Evolutionary conservation across 768 basidiomycete species (phyloP), one percentile per base, ranked within the genome.

Genomic region (Pisolithus orientalis): DNA sequence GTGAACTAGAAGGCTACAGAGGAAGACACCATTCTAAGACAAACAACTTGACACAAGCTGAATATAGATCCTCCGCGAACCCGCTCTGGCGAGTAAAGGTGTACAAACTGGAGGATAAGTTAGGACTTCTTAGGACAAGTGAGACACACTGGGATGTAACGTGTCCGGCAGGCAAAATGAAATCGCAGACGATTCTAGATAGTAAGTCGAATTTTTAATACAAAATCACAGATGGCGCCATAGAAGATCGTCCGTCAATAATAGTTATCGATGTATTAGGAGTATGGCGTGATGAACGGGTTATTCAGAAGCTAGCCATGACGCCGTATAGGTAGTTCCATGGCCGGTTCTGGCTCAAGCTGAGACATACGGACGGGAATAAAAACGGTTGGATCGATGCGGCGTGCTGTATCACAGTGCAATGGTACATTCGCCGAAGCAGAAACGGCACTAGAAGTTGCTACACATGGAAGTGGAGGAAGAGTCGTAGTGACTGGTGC

Each of bases 301-400:
- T 32, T 6, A 21, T 42, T 45, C 27, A 45, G 3, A 31, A 14
- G 44, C 28, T 29, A 47, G 46, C 6, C 46, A 11, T 9, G 9
- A 40, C 39, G 53, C 25, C 62, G 60, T 5, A 48, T 52, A 29
- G 64, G 60, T 1, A 68, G 39, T 38, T 68, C 66, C 68, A 68
- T 70, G 2, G 55, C 58, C 38, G 68, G 68, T 46, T 70, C 59
- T 14, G 67, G 67, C 40, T 64, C 68, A 6, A 70, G 53, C 32
- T 68, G 67, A 1, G 59, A 62, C 4, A 63, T 70, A 38, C 67
- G 66, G 42, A 70, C 61, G 5, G 64, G 66, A 45, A 48, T 50
- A 31, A 49, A 57, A 17, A 46, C 49, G 31, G 63, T 59, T 17
- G 67, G 59, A 8, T 53, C 59, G 9, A n/a, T 37, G 43, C 54